A percentile compares a stretch with the other conserved stretches of the same genome.
Evolutionary conservation across 73 alveolate genomes (phyloP).

Genomic region (Paramecium primaurelia): DNA sequence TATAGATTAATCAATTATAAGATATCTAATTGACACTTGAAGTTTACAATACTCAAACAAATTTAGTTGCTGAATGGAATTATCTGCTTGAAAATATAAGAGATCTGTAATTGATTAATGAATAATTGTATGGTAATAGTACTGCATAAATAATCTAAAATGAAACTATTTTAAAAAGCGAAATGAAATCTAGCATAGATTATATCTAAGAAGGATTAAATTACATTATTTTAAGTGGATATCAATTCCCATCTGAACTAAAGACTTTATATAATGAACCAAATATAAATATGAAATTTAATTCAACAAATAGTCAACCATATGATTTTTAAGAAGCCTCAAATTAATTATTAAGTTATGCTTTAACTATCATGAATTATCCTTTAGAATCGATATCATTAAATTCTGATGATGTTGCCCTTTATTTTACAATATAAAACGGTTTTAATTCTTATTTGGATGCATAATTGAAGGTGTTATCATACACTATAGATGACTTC

Average conservation of each 20-base stretch:
- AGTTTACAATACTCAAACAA: background rate
- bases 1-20: background rate
- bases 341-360: background rate
- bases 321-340: conserved; percentile 26
- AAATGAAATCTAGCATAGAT: background rate
- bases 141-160: background rate
- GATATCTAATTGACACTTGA: background rate
- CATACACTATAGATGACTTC: background rate
- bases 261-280: background rate
- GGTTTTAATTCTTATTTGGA: conserved; percentile 12
- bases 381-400: background rate
- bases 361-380: background rate
- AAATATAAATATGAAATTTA: background rate
- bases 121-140: background rate
- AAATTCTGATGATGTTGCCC: background rate
- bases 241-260: background rate
- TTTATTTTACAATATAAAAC: background rate
- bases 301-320: background rate
- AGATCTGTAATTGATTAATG: background rate
- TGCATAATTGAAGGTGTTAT: background rate
- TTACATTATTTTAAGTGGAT: background rate
- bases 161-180: background rate
- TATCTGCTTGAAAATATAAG: background rate
- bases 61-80: background rate
- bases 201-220: background rate